These are phyloP conservation scores for Serendipita sp. DNA, from an alignment of 768 basidiomycete species.

Conservation along the genomic window DNA sequence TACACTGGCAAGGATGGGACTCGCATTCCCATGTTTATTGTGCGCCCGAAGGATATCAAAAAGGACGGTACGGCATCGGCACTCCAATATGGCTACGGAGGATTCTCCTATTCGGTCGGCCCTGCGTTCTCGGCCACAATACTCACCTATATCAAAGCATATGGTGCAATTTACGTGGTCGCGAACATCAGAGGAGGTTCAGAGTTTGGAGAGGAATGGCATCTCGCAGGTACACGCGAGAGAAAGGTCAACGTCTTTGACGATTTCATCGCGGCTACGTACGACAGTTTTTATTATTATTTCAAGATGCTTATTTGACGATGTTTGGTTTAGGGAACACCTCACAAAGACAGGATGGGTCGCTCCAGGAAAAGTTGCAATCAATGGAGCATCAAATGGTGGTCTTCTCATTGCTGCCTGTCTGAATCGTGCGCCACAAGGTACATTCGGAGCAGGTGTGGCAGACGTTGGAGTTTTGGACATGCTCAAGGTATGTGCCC, in stretches of 20 bases:
- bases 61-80: slow-evolving; percentile 62
- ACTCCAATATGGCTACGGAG: slow-evolving; percentile 75
- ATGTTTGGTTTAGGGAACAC: slow-evolving; percentile 32
- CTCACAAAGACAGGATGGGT: slow-evolving; percentile 59
- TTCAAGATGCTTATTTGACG: neutral
- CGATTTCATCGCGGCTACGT: slow-evolving; percentile 74
- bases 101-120: slow-evolving; percentile 53
- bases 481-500: slow-evolving; percentile 42
- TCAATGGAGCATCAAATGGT: slow-evolving; percentile 72
- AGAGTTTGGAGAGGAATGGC: slow-evolving; percentile 80
- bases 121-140: slow-evolving; percentile 58
- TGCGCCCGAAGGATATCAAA: slow-evolving; percentile 51
- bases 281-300: slow-evolving; percentile 16
- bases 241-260: slow-evolving; percentile 66
- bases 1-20: slow-evolving; percentile 67
- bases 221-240: slow-evolving; percentile 50
- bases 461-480: slow-evolving; percentile 75
- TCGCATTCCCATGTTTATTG: slow-evolving; percentile 71
- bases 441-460: slow-evolving; percentile 58
- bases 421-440: slow-evolving; percentile 60
- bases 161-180: slow-evolving; percentile 47
- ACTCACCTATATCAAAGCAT: slow-evolving; percentile 57
- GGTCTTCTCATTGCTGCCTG: slow-evolving; percentile 77
- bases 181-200: slow-evolving; percentile 46
- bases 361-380: slow-evolving; percentile 50